A percentile compares a stretch with the other conserved stretches of the same genome.
Conservation (phyloP, 176 grass and related monocot species). For the Ensete ventricosum region DNA sequence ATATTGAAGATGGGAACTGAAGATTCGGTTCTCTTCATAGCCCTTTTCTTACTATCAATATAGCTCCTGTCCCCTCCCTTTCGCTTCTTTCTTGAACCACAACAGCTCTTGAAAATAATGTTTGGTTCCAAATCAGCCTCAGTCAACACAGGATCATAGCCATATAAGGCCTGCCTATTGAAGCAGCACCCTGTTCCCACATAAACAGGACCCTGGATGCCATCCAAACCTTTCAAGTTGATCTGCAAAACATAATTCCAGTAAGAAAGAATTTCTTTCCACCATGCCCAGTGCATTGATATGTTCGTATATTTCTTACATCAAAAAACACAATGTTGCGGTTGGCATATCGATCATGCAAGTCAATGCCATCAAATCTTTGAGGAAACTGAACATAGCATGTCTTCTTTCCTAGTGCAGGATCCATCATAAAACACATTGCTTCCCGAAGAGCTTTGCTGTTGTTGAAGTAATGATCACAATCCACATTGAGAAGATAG, state of each 20-base stretch:
- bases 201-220: constrained; percentile 86
- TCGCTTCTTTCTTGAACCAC: constrained; percentile 92
- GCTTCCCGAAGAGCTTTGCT: constrained; percentile 96
- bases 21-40: constrained; percentile 97
- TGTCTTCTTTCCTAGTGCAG: constrained; percentile 63
- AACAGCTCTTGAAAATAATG: constrained; percentile 83
- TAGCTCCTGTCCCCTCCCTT: constrained; percentile 61
- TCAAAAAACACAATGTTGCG: constrained; percentile 97
- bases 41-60: constrained; percentile 81
- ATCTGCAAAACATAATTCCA: constrained; percentile 47
- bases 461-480: constrained; percentile 98
- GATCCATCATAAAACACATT: constrained; percentile 99
- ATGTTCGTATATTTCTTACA: constrained; percentile 34
- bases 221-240: constrained; percentile 94
- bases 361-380: constrained; percentile 89
- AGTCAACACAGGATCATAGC: constrained; percentile 84
- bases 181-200: constrained; percentile 92
- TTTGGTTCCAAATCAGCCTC: constrained; percentile 98
- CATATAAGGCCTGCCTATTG: constrained; percentile 83
- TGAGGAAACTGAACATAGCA: constrained; percentile 96
- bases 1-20: constrained; percentile 99
- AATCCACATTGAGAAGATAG: constrained; percentile 95
- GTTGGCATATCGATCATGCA: constrained; percentile 93
- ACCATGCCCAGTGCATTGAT: not conserved
- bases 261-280: constrained; percentile 4